Percentiles rank a stretch among this genome's conserved stretches.
Evolutionary conservation across 1,284 basidiomycete species (phyloP).

Genomic region (Meira miltonrushii): DNA sequence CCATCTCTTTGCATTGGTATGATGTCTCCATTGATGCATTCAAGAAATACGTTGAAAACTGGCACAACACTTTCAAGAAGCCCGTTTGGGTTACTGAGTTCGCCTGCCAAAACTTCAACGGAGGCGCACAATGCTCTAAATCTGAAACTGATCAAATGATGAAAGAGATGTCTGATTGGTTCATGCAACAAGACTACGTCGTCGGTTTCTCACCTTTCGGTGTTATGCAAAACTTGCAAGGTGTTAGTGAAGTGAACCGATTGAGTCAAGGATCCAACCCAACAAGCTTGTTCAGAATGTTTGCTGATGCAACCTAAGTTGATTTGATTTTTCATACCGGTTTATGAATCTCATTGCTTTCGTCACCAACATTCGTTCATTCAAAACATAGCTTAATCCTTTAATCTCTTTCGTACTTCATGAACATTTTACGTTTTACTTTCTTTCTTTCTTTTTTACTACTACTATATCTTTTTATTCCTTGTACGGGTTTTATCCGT

Average conservation of each 20-base stretch:
- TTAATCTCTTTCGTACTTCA: not conserved
- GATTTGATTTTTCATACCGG: not conserved
- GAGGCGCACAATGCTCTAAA: constrained; percentile 53
- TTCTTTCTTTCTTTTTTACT: not conserved
- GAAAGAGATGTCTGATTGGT: constrained; percentile 51
- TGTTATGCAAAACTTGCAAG: constrained; percentile 39
- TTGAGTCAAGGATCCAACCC: constrained; percentile 27
- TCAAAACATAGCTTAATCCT: not conserved
- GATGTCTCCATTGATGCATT: constrained; percentile 30
- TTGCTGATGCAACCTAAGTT: constrained; percentile 2
- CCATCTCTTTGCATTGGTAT: constrained; percentile 44
- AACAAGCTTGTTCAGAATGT: constrained; percentile 19
- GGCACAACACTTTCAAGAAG: constrained; percentile 30
- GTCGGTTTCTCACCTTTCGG: constrained; percentile 39
- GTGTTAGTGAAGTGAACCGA: constrained; percentile 28
- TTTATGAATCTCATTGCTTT: not conserved
- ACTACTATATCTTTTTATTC: not conserved
- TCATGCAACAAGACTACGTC: constrained; percentile 39
- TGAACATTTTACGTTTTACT: no score
- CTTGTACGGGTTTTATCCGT: not conserved
- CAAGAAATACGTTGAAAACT: constrained; percentile 32
- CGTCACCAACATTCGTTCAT: not conserved
- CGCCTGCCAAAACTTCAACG: constrained; percentile 48
- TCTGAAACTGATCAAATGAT: constrained; percentile 54
- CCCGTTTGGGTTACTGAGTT: constrained; percentile 44